Base-by-base conservation (phyloP, 2,329 filamentous ascomycete genomes). In the Sarocladium oryzae region DNA sequence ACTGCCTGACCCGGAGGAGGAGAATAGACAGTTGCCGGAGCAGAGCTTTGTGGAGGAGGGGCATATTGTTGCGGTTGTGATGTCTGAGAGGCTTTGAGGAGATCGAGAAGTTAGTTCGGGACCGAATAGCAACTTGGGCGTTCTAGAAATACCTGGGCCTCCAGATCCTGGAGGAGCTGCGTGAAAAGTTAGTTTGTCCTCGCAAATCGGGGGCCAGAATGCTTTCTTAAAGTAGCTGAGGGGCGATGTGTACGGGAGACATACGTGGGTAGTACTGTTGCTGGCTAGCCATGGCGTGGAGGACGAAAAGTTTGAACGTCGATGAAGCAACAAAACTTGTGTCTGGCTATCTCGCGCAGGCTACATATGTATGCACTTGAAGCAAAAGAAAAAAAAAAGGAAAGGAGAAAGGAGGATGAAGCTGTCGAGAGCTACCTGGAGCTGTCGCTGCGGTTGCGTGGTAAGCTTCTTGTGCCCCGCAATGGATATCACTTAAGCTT, bases 11-110 rank as follows among this genome's bases (percentile, higher is more conserved):
- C 24, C 3, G 71, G 68, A 11, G 71, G 71, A 50, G 72, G 67
- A 48, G 72, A 66, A 45, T 74, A 76, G 62, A 73, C 75, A 41
- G 70, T 71, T 20, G 72, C 69, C 2, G 74, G 73, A 46, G 74
- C 70, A 20, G 75, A 77, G 4, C 68, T 71, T 26, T 74, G 73
- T 16, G 74, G 74, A 20, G 74, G 74, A 45, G 69, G 66, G 41
- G 72, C 72, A 57, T 74, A 76, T 54, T 67, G 69, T 48, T 69
- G 69, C n/a, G 51, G 48, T 28, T 52, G 50, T 3, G 33, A n/a
- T n/a, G n/a, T n/a, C n/a, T n/a, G n/a, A n/a, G n/a, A n/a, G n/a
- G n/a, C n/a, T n/a, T n/a, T n/a, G n/a, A n/a, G n/a, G n/a, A n/a
- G n/a, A n/a, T n/a, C n/a, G n/a, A n/a, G n/a, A n/a, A n/a, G n/a